Evolutionary conservation across 2,329 filamentous ascomycete genomes (phyloP).

Genomic region (Tolypocladium amazonense): DNA sequence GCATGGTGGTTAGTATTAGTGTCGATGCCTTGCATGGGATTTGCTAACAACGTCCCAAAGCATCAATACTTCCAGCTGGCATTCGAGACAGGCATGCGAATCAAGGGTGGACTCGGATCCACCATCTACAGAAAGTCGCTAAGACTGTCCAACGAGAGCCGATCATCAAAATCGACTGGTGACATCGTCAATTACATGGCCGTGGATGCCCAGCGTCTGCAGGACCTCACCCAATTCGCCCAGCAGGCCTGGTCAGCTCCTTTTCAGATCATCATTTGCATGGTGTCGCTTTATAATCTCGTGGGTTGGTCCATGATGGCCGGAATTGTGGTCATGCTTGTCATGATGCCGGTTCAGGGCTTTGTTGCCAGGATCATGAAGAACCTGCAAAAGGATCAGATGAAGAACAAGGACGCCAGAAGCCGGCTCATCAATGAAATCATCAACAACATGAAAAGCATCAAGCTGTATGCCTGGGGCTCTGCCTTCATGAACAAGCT

Average conservation of each 20-base stretch:
- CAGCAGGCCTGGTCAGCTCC: slow-evolving; percentile 95
- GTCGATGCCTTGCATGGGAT: not conserved
- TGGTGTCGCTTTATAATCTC: slow-evolving; percentile 92
- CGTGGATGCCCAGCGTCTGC: slow-evolving; percentile 88
- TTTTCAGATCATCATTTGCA: slow-evolving; percentile 92
- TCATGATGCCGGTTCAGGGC: slow-evolving; percentile 96
- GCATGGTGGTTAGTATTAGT: slow-evolving; percentile 47
- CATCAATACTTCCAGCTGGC: slow-evolving; percentile 97
- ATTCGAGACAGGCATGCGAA: slow-evolving; percentile 93
- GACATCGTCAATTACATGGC: slow-evolving; percentile 99
- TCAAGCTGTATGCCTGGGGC: slow-evolving; percentile 98
- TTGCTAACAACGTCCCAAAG: slow-evolving; percentile 14
- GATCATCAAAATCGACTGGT: slow-evolving; percentile 79
- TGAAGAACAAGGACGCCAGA: slow-evolving; percentile 97
- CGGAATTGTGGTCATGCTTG: slow-evolving; percentile 85
- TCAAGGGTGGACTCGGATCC: slow-evolving; percentile 82
- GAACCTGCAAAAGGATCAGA: slow-evolving; percentile 85
- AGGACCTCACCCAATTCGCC: slow-evolving; percentile 90
- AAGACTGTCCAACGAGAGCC: slow-evolving; percentile 83
- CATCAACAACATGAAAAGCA: slow-evolving; percentile 98
- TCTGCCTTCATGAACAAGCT: slow-evolving; percentile 96
- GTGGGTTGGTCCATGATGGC: slow-evolving; percentile 93
- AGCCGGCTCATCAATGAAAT: slow-evolving; percentile 95
- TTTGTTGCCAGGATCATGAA: slow-evolving; percentile 90
- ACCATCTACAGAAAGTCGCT: slow-evolving; percentile 90